Percentiles rank a stretch among this genome's conserved stretches.
These are phyloP conservation scores for Debaryomyces maramus DNA, from an alignment of 805 yeast species.

Conservation along the genomic window DNA sequence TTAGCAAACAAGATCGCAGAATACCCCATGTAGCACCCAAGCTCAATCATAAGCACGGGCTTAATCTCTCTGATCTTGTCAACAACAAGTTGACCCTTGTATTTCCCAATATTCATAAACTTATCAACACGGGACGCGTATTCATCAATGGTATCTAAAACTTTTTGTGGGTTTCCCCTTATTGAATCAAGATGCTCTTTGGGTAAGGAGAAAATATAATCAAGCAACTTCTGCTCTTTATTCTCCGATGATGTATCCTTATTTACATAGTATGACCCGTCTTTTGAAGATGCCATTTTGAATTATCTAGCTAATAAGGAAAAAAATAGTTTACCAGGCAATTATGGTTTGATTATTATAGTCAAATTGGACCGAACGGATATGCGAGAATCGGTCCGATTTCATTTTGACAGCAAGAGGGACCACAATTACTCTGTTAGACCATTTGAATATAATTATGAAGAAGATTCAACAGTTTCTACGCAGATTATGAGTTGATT, in stretches of 20 bases:
- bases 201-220: conserved; percentile 24
- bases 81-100: conserved; percentile 27
- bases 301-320: no score
- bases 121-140: conserved; percentile 13
- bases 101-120: conserved; percentile 34
- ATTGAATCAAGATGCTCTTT: conserved; percentile 18
- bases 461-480: no score
- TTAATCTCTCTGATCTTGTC: conserved; percentile 21
- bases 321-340: no score
- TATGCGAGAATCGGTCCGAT: no score
- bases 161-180: conserved; percentile 31
- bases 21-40: conserved; percentile 38
- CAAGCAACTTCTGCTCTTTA: conserved; percentile 27
- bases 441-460: no score
- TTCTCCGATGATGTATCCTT: neutral
- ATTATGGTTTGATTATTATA: no score
- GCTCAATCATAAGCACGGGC: conserved; percentile 30
- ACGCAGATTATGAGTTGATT: no score
- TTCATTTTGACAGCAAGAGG: no score
- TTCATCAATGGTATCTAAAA: conserved; percentile 32
- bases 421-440: no score
- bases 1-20: conserved; percentile 36
- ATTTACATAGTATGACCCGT: no score
- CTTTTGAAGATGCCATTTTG: no score
- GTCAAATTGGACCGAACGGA: no score